Evolutionary conservation across 352 stramenopile genomes (phyloP), one percentile per base, ranked within the genome.

Genomic region (Phytophthora agathidicida): DNA sequence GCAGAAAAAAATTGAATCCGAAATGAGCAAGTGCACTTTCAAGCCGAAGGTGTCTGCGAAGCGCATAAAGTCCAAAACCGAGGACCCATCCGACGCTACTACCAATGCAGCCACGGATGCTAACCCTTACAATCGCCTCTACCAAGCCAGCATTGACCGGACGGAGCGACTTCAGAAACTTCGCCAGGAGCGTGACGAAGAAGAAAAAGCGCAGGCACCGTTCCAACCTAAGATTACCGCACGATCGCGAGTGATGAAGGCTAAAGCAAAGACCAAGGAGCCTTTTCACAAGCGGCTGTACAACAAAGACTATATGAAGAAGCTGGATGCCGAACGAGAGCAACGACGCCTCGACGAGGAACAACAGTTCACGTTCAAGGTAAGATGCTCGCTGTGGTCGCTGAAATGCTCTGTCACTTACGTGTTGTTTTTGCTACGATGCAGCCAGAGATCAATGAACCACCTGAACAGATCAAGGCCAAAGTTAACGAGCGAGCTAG

Each of bases 281-380:
- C 83, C 85, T 11, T 93, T 94, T 33, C 74, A 93, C 48, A 76
- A 91, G 26, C 70, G 85, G 7, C 50, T 94, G 20, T 94, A 86
- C 51, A 88, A 77, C 64, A 94, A 93, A 24, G 85, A 93, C 31
- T 64, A 92, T 33, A 55, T 88, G 62, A 83, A 89, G 23, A 83
- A 80, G 24, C 53, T 91, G 20, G 69, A 73, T 27, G 71, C 77
- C 0, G 75, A 89, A 6, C 75, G 85, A 8, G 83, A 94, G 56
- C 83, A 90, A 46, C 83, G 82, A 37, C 86, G 85, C 32, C 59
- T 92, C 1, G 77, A 94, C 49, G 76, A 85, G 20, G 85, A 92
- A 44, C 75, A 83, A 17, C 68, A 79, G 36, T 89, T 79, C 48
- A 75, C 80, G 11, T 93, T 89, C 65, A 94, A 94, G 80, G 81